A percentile compares a stretch with the other conserved stretches of the same genome.
Evolutionary conservation across 768 basidiomycete species (phyloP).

Genomic region (Kwoniella botswanensis): DNA sequence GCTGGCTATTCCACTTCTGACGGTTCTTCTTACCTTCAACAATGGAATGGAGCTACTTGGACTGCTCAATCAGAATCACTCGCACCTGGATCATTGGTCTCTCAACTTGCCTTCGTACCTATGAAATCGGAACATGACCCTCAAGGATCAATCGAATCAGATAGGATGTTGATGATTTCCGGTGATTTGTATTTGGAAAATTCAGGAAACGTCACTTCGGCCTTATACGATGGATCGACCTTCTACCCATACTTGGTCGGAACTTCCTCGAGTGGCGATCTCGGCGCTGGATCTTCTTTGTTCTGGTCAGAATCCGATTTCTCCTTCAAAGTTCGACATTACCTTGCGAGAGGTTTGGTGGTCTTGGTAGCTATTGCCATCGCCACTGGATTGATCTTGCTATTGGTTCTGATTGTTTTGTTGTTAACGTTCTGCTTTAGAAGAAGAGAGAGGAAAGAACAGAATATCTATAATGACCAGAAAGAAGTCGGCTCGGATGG

Average conservation of each 20-base stretch:
- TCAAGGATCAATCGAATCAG: slow-evolving; percentile 73
- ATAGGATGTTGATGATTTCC: slow-evolving; percentile 89
- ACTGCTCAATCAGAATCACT: slow-evolving; percentile 61
- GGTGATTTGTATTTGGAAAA: slow-evolving; percentile 72
- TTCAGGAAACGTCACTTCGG: slow-evolving; percentile 80
- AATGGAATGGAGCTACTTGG: slow-evolving; percentile 87
- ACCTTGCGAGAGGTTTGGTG: slow-evolving; percentile 88
- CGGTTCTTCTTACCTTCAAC: slow-evolving; percentile 72
- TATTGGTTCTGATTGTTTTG: slow-evolving; percentile 54
- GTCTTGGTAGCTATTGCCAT: slow-evolving; percentile 98
- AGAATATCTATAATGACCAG: slow-evolving; percentile 33
- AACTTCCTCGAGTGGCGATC: slow-evolving; percentile 67
- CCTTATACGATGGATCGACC: slow-evolving; percentile 80
- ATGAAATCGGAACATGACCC: slow-evolving; percentile 73
- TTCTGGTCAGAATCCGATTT: slow-evolving; percentile 64
- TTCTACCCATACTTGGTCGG: slow-evolving; percentile 84
- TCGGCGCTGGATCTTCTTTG: slow-evolving; percentile 75
- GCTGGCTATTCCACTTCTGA: slow-evolving; percentile 79
- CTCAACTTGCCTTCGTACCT: slow-evolving; percentile 89
- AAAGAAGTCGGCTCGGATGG: slow-evolving; percentile 24
- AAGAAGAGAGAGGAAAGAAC: slow-evolving; percentile 36
- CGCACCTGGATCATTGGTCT: slow-evolving; percentile 69
- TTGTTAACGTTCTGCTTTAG: slow-evolving; percentile 47
- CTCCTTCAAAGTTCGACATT: slow-evolving; percentile 68
- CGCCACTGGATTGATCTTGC: slow-evolving; percentile 75